Base-by-base conservation (phyloP, 495 filamentous ascomycete genomes). In the Hyaloscypha variabilis region DNA sequence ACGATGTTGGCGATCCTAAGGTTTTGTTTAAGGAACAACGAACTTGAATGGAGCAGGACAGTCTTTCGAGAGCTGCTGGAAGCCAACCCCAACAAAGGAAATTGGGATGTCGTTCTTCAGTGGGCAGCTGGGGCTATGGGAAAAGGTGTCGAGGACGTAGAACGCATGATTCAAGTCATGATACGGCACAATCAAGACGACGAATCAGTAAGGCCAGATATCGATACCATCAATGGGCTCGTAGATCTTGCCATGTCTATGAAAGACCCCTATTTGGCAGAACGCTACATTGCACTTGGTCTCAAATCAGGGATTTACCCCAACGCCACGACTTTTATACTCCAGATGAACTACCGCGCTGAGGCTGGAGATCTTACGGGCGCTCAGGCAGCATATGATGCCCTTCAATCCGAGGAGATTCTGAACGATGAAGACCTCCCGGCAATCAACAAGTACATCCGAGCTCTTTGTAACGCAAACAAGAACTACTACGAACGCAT, bases 281-380 rank as follows among this genome's bases (percentile, higher is more conserved):
- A 90, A 64, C 81, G 89, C n/a, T 94, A 91, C 67, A 78, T 90
- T 55, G 74, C 77, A 10, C 76, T 97, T 21, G 87, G 85, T 2
- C 60, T 80, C 8, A 85, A 88, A 67, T 82, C 87, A 69, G 82
- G 79, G 5, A 85, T 97, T 23, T 63, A 79, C 49, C 86, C 89
- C 0, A 80, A 93, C 73, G 78, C 81, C 5, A 76, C 80, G 62
- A 95, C 93, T 0, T 87, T 85, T 65, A 77, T 92, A 31, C 77
- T 96, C 24, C 88, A 92, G 72, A 81, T 97, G 54, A 83, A 90
- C 60, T 92, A 94, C 64, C 85, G 85, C 8, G 80, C 96, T 5
- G 83, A 85, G 58, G 87, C 87, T 17, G 79, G 83, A 1, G 89
- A 97, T 74, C 74, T 94, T 11, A 78, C 84, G 50, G 88, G 87